Percentiles rank a stretch among this genome's conserved stretches.
phyloP scores from a whole-genome alignment of 179 eudicot genomes.

The Carnegiea gigantea region DNA sequence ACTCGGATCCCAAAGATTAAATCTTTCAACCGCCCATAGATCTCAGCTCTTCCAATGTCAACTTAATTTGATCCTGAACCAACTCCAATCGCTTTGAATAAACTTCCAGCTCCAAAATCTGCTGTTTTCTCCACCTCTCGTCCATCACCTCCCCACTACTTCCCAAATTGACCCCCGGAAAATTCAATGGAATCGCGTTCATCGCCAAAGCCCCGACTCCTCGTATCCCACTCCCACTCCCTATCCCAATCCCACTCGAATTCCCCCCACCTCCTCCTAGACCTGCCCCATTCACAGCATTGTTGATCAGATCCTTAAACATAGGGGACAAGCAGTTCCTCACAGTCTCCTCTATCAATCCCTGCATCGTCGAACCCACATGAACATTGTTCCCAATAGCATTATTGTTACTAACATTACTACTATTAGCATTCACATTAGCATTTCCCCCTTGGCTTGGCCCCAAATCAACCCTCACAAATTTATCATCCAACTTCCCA shows the following conservation, averaged over 20 bases:
- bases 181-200: constrained; percentile 53
- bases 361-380: constrained; percentile 42
- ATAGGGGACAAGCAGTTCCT: constrained; percentile 78
- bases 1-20: constrained; percentile 1
- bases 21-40: constrained; percentile 44
- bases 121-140: constrained; percentile 92
- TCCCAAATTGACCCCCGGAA: constrained; percentile 38
- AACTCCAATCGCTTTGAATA: constrained; percentile 85
- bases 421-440: not conserved
- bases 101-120: constrained; percentile 88
- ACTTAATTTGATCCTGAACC: constrained; percentile 91
- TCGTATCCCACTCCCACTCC: constrained; percentile 18
- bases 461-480: constrained; percentile 26
- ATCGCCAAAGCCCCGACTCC: constrained; percentile 43
- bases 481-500: constrained; percentile 17
- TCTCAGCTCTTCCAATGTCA: constrained; percentile 71
- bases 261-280: constrained; percentile 14
- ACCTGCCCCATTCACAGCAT: constrained; percentile 39
- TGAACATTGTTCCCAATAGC: constrained; percentile 19
- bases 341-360: constrained; percentile 79
- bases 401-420: constrained; percentile 6
- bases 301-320: constrained; percentile 66
- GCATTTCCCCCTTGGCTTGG: constrained; percentile 10
- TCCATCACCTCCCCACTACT: constrained; percentile 42
- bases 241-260: not conserved